These are phyloP conservation scores for Fusarium nurragi DNA, from an alignment of 2,329 filamentous ascomycete genomes.

Conservation along the genomic window DNA sequence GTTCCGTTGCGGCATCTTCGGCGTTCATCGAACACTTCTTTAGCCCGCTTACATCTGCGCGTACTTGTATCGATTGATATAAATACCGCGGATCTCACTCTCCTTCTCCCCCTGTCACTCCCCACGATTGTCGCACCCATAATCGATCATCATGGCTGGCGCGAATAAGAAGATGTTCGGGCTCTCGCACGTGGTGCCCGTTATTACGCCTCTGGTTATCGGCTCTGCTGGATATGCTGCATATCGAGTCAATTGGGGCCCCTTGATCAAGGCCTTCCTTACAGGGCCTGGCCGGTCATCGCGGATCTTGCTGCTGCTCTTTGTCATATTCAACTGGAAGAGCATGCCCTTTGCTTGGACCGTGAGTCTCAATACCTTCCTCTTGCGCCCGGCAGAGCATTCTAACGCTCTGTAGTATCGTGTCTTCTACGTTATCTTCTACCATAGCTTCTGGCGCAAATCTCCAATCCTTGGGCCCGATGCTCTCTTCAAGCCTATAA, in stretches of 20 bases:
- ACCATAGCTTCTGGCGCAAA: conserved; percentile 62
- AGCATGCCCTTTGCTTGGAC: conserved; percentile 80
- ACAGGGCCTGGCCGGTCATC: conserved; percentile 64
- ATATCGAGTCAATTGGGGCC: conserved; percentile 56
- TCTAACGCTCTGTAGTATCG: conserved; percentile 57
- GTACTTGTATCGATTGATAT: not conserved
- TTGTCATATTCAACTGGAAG: conserved; percentile 75
- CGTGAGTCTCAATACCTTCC: conserved; percentile 56
- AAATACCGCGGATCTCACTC: conserved; percentile 1
- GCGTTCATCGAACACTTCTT: not conserved
- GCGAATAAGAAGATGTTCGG: conserved; percentile 48
- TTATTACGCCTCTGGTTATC: conserved; percentile 54
- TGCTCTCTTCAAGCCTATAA: conserved; percentile 77
- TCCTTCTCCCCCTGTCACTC: not conserved
- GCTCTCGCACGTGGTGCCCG: conserved; percentile 49
- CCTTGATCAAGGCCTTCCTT: conserved; percentile 55
- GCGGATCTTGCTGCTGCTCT: conserved; percentile 62
- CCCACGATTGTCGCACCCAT: conserved; percentile 7
- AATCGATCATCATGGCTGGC: conserved; percentile 46
- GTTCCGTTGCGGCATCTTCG: conserved; percentile 10
- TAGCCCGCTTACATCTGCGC: not conserved
- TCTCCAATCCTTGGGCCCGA: conserved; percentile 62
- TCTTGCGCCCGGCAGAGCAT: not conserved
- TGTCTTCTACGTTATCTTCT: conserved; percentile 65
- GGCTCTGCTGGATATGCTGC: conserved; percentile 59